A percentile compares a stretch with the other conserved stretches of the same genome.
phyloP scores from a whole-genome alignment of 352 stramenopile species.

The Phytophthora chlamydospora region DNA sequence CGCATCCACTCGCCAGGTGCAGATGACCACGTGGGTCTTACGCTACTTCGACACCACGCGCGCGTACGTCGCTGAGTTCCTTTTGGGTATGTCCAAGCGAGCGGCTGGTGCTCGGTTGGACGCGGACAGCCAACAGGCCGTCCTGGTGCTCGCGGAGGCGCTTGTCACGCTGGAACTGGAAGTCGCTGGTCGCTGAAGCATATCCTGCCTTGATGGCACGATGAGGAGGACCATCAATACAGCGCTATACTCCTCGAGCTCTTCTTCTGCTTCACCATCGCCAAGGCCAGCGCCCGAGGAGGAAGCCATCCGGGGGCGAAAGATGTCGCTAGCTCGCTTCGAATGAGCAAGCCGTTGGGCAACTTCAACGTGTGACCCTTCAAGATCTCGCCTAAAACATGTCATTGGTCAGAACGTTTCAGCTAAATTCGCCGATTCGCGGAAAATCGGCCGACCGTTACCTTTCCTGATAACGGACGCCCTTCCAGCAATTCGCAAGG shows the following conservation, averaged over 20 bases:
- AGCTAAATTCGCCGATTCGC: no score
- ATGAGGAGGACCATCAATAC: no score
- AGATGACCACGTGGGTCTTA: constrained; percentile 22
- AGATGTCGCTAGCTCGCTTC: no score
- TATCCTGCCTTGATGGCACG: not conserved
- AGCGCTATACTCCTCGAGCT: no score
- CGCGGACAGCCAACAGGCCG: constrained; percentile 25
- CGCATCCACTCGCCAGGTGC: constrained; percentile 7
- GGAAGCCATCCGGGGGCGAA: no score
- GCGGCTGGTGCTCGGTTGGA: constrained; percentile 21
- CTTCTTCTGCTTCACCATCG: no score
- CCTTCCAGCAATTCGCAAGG: no score
- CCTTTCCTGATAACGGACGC: not conserved
- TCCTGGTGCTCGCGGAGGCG: constrained; percentile 33
- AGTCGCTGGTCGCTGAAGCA: not conserved
- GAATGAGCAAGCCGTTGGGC: not conserved
- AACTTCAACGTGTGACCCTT: constrained; percentile 35
- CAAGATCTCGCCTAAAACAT: constrained; percentile 17
- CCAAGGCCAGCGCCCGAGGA: no score
- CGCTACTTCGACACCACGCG: constrained; percentile 40
- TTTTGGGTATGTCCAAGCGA: constrained; percentile 29
- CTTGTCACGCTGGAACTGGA: constrained; percentile 24
- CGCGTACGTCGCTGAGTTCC: constrained; percentile 28
- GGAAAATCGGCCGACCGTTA: no score
- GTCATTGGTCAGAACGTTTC: no score